Conservation (phyloP, 2,329 filamentous ascomycete species). For the Microdochium paspali region DNA sequence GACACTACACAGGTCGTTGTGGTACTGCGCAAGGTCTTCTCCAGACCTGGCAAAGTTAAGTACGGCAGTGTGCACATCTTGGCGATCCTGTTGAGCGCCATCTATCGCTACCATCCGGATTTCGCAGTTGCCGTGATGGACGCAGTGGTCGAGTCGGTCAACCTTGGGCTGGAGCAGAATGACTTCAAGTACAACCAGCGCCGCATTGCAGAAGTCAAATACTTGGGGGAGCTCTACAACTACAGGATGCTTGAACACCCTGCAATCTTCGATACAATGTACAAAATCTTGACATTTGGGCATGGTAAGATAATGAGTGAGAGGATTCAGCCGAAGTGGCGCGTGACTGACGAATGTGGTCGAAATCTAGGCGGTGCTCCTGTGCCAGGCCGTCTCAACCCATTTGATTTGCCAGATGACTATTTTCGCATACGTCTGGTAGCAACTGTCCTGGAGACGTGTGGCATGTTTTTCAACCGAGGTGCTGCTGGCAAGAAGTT, state of each 20-base stretch:
- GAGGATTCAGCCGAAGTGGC: too few species aligned
- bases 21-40: slow-evolving; percentile 82
- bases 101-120: slow-evolving; percentile 84
- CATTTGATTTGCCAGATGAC: slow-evolving; percentile 82
- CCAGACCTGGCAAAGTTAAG: slow-evolving; percentile 93
- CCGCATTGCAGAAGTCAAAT: slow-evolving; percentile 90
- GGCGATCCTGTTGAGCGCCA: slow-evolving; percentile 76
- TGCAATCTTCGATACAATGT: slow-evolving; percentile 90
- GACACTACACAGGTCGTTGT: slow-evolving; percentile 46
- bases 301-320: slow-evolving; percentile 44
- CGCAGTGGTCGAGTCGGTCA: slow-evolving; percentile 80
- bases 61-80: slow-evolving; percentile 94
- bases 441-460: slow-evolving; percentile 85
- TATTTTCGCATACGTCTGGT: slow-evolving; percentile 92
- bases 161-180: slow-evolving; percentile 82
- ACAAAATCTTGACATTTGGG: slow-evolving; percentile 88
- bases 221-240: slow-evolving; percentile 92
- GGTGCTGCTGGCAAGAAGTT: slow-evolving; percentile 93
- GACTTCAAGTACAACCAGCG: slow-evolving; percentile 97
- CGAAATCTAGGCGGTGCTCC: slow-evolving; percentile 69
- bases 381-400: slow-evolving; percentile 64
- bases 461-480: slow-evolving; percentile 91
- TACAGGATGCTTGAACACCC: slow-evolving; percentile 95
- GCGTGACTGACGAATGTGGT: too few species aligned
- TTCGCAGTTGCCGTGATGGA: slow-evolving; percentile 92